phyloP scores from a whole-genome alignment of 2,329 filamentous ascomycete genomes.

The Cladosporium sphaerospermum region DNA sequence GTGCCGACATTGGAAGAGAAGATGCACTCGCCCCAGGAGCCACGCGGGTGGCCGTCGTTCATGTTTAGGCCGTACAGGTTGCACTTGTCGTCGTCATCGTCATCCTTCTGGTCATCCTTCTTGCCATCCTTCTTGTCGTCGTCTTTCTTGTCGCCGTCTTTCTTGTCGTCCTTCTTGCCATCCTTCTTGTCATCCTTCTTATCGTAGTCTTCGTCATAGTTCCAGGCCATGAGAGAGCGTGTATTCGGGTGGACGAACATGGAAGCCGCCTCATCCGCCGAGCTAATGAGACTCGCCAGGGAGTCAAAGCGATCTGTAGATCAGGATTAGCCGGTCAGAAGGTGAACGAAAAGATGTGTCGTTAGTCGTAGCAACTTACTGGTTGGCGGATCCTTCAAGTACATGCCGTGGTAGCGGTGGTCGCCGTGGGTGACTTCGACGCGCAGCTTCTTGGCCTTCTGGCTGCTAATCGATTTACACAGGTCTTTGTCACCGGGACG shows the following conservation, averaged over 20 bases:
- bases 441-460: not conserved
- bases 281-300: too few species aligned
- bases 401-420: not conserved
- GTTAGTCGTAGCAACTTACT: not conserved
- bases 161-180: not conserved
- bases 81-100: not conserved
- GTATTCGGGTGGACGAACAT: not conserved
- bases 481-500: too few species aligned
- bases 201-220: too few species aligned
- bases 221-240: not conserved
- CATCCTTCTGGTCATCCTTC: not conserved
- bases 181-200: not conserved
- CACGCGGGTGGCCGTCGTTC: not conserved
- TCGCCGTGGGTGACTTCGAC: not conserved
- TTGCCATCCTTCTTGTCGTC: not conserved
- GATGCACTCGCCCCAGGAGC: not conserved
- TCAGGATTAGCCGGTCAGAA: not conserved
- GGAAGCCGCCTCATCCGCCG: not conserved
- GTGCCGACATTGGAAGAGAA: not conserved
- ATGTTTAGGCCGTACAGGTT: not conserved
- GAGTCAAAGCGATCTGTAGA: too few species aligned
- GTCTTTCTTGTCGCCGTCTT: not conserved
- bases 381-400: not conserved
- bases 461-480: not conserved
- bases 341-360: not conserved